Conservation (phyloP, 345 rosid species). For the Eucalyptus dawsonii region DNA sequence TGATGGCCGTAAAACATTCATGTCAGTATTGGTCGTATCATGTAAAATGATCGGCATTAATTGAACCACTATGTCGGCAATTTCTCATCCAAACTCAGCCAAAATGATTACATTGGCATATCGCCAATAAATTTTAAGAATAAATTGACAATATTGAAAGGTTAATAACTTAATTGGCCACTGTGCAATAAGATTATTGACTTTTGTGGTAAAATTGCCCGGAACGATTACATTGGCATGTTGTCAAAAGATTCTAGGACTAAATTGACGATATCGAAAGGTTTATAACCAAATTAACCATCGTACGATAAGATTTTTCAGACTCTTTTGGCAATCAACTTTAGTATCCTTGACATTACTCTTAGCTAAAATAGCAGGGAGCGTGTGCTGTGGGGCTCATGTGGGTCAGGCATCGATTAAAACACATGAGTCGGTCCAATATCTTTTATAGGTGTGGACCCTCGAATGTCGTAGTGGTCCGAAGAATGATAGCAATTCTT, state of each 20-base stretch:
- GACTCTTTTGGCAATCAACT: neutral
- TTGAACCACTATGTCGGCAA: neutral
- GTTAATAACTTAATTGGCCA: accelerated
- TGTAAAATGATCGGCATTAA: accelerated
- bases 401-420: neutral
- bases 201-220: accelerated
- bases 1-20: neutral
- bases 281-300: accelerated
- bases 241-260: neutral
- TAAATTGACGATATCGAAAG: neutral
- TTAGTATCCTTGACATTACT: neutral
- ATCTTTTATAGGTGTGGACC: neutral
- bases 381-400: neutral
- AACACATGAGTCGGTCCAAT: neutral
- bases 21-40: accelerated
- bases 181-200: neutral
- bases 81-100: neutral
- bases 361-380: neutral
- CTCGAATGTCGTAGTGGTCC: neutral
- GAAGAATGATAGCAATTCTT: neutral
- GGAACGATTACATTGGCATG: neutral
- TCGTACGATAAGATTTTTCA: neutral
- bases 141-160: neutral
- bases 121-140: neutral
- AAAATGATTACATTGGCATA: neutral